A percentile compares a stretch with the other conserved stretches of the same genome.
Evolutionary conservation across 2,329 filamentous ascomycete genomes (phyloP).

Genomic region (Nigrospora osmanthi): DNA sequence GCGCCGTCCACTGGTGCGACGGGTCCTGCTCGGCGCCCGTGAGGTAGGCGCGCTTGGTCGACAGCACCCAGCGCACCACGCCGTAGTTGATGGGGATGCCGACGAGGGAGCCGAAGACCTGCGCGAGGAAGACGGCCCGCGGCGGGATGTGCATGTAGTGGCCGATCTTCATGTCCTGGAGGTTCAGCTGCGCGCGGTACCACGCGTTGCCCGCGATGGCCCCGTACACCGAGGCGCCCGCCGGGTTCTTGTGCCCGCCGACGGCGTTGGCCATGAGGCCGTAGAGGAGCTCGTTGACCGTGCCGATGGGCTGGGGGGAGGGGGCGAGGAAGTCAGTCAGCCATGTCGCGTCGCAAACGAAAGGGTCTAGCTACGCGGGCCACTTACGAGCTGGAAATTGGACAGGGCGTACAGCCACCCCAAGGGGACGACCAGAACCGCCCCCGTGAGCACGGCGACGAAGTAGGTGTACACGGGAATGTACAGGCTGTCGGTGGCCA

Average conservation of each 20-base stretch:
- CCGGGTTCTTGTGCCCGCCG: slow-evolving; percentile 43
- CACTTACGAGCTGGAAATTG: slow-evolving; percentile 33
- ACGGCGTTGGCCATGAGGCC: slow-evolving; percentile 50
- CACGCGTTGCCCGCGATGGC: slow-evolving; percentile 54
- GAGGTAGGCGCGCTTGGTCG: slow-evolving; percentile 47
- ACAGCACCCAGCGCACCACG: slow-evolving; percentile 51
- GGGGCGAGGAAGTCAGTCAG: slow-evolving; percentile 7
- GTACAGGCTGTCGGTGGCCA: slow-evolving; percentile 43
- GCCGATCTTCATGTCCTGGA: slow-evolving; percentile 57
- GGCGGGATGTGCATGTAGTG: slow-evolving; percentile 57
- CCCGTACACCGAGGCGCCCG: slow-evolving; percentile 49
- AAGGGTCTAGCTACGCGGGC: not conserved
- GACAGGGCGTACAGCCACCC: slow-evolving; percentile 53
- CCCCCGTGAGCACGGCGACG: slow-evolving; percentile 46
- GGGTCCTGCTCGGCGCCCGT: slow-evolving; percentile 42
- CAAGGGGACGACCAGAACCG: slow-evolving; percentile 46
- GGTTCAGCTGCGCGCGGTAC: slow-evolving; percentile 49
- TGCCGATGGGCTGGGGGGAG: slow-evolving; percentile 45
- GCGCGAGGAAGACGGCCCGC: slow-evolving; percentile 50
- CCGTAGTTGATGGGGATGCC: slow-evolving; percentile 55
- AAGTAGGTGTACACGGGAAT: slow-evolving; percentile 55
- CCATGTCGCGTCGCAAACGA: not conserved
- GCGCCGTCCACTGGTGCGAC: slow-evolving; percentile 54
- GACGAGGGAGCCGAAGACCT: slow-evolving; percentile 50
- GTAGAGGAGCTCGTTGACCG: slow-evolving; percentile 52